These are phyloP conservation scores for Saitozyma sp. DNA, from an alignment of 768 basidiomycete genomes.

Conservation along the genomic window DNA sequence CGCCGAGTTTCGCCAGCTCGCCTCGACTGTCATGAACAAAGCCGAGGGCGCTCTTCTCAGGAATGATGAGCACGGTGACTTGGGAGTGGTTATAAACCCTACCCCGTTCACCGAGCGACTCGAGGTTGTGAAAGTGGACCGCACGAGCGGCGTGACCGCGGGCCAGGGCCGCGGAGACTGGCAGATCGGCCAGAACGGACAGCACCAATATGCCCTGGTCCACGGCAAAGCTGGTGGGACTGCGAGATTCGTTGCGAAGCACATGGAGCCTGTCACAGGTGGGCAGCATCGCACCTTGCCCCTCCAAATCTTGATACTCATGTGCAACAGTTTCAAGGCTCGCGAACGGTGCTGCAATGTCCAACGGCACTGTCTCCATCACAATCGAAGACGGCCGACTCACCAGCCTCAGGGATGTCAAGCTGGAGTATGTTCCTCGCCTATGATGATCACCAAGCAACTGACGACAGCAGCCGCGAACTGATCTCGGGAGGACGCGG, in stretches of 20 bases:
- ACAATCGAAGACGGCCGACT: constrained; percentile 81
- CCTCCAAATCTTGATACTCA: neutral
- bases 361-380: constrained; percentile 70
- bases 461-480: constrained; percentile 66
- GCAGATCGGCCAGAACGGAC: too few relatives aligned
- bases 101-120: neutral
- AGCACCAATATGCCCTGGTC: too few relatives aligned
- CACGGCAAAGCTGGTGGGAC: neutral
- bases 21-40: neutral
- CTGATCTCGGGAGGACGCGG: constrained; percentile 65
- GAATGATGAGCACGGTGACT: neutral
- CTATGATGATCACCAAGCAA: too few relatives aligned
- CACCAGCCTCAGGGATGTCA: constrained; percentile 71
- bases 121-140: neutral
- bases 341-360: constrained; percentile 68
- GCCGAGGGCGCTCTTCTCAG: neutral
- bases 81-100: neutral
- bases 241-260: neutral
- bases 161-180: too few relatives aligned
- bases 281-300: neutral
- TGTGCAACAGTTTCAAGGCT: neutral
- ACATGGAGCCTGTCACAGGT: neutral
- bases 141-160: neutral
- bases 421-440: neutral
- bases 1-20: neutral